These are phyloP conservation scores for Diplodia scrobiculata DNA, from an alignment of 2,329 filamentous ascomycete genomes.

Conservation along the genomic window DNA sequence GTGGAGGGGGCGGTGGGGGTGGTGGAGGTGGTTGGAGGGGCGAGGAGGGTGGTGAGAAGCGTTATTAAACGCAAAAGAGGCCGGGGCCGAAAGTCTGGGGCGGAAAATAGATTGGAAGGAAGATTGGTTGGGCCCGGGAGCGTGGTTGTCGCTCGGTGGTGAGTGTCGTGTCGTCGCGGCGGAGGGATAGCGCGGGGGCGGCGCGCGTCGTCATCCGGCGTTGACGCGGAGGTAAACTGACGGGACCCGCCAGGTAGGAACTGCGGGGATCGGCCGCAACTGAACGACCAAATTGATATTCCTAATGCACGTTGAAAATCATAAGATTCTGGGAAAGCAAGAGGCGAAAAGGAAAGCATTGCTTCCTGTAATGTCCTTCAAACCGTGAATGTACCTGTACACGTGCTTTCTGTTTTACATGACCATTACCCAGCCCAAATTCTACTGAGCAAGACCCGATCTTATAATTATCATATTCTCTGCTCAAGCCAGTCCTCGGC, in stretches of 20 bases:
- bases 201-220: slow-evolving; percentile 7
- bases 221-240: slow-evolving; percentile 8
- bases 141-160: not conserved
- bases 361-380: not conserved
- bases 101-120: not conserved
- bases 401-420: slow-evolving; percentile 17
- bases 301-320: too few relatives aligned
- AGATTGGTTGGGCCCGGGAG: not conserved
- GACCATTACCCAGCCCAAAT: not conserved
- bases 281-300: not conserved
- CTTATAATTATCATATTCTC: not conserved
- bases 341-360: not conserved
- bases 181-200: slow-evolving; percentile 5
- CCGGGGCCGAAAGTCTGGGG: not conserved
- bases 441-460: not conserved
- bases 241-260: not conserved
- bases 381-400: not conserved
- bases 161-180: slow-evolving; percentile 7
- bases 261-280: not conserved
- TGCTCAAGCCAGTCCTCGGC: not conserved
- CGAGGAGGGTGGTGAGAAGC: not conserved
- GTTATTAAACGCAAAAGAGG: not conserved
- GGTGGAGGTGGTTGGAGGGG: not conserved
- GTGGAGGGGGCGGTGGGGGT: not conserved
- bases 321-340: not conserved